Evolutionary conservation across 345 rosid species (phyloP), one percentile per base, ranked within the genome.

Genomic region (Populus euphratica): DNA sequence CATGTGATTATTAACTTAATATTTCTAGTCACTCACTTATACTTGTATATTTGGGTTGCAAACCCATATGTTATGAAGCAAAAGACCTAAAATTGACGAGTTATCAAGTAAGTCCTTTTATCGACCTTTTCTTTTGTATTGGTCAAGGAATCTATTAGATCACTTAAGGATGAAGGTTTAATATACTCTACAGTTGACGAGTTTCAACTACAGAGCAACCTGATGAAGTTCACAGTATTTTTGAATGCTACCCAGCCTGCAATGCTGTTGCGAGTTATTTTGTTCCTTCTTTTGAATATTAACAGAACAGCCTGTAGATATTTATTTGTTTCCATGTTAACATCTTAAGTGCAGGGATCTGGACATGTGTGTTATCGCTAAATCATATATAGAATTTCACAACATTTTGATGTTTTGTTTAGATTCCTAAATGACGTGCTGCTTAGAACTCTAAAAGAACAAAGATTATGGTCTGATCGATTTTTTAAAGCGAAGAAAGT

Each of bases 171-270:
- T 65, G 99, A 93, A 83, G 98, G 99, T 41, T 81, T 93, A 62
- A 86, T 96, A 68, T 96, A 96, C 84, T 96, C 99, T 14, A 93
- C 96, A 66, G 88, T 96, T 18, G 99, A 96, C n/a, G 97, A 96
- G 74, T 91, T 86, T 79, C 99, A 93, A 93, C 86, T 96, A 87
- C 87, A 91, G 93, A 86, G 90, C 90, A 44, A 85, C 92, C 39
- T 90, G 93, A 10, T 90, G 85, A 82, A 88, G 80, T 62, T 87
- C 81, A 78, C 80, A 66, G 50, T 47, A 23, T 69, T 36, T 5
- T 23, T 29, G 12, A 69, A 43, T 59, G 39, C 43, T 23, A 10
- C 44, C 44, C 44, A 41, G 44, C 2, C 44, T 41, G 11, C 44
- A 50, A 41, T 73, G 43, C 36, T 56, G 16, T 41, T 39, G 18